Conservation (phyloP, 805 yeast genomes). For the Yarrowia osloensis region DNA sequence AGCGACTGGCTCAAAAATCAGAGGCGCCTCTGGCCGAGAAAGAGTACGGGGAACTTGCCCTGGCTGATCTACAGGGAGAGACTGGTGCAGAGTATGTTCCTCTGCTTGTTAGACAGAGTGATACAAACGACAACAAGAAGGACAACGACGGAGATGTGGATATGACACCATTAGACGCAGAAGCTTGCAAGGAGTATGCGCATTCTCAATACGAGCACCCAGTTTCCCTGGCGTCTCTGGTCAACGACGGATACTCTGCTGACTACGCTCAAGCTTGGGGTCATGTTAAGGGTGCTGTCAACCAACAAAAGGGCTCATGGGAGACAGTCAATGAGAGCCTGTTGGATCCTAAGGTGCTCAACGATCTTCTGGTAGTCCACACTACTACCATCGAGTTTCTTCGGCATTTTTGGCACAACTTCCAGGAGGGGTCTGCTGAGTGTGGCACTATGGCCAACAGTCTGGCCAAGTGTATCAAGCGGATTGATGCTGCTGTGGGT, state of each 20-base stretch:
- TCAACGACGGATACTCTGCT: background rate
- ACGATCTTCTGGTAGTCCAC: conserved; percentile 46
- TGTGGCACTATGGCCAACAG: conserved; percentile 51
- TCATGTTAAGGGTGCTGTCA: background rate
- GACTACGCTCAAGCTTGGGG: conserved; percentile 3
- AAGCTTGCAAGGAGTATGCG: background rate
- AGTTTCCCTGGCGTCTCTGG: background rate
- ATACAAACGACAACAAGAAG: background rate
- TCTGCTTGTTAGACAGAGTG: background rate
- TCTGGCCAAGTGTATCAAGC: conserved; percentile 50
- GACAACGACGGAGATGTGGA: background rate
- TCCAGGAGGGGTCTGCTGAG: conserved; percentile 45
- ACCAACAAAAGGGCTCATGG: conserved; percentile 4
- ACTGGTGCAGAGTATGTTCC: background rate
- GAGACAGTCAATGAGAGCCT: background rate
- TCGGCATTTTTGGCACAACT: conserved; percentile 64
- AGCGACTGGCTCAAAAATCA: conserved; percentile 60
- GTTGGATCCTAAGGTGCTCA: conserved; percentile 23
- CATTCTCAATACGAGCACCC: background rate
- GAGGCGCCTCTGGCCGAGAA: conserved; percentile 14
- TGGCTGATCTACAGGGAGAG: conserved; percentile 8
- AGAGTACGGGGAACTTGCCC: background rate
- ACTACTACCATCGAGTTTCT: conserved; percentile 74
- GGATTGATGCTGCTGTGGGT: conserved; percentile 46
- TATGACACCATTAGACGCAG: background rate